These are phyloP conservation scores for Paraconiothyrium brasiliense DNA, from an alignment of 2,329 filamentous ascomycete species.

Conservation along the genomic window DNA sequence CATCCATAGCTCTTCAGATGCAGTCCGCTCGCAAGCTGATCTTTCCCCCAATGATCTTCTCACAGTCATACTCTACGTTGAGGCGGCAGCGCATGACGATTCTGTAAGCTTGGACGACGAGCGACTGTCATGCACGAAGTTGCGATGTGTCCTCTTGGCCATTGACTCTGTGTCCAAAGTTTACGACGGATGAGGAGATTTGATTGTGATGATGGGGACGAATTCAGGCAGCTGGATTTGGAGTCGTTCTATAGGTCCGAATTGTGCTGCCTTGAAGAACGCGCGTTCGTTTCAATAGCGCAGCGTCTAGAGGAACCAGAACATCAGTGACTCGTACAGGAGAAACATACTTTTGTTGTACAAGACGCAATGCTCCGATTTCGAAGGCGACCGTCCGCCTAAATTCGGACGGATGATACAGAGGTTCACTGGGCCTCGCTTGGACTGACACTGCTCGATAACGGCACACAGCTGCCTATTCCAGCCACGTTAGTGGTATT, in stretches of 20 bases:
- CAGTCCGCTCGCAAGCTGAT: neutral
- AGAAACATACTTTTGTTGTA: slow-evolving; percentile 32
- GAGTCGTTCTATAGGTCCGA: slow-evolving; percentile 33
- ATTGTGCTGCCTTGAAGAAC: slow-evolving; percentile 43
- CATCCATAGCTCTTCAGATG: neutral
- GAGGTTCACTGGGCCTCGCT: neutral
- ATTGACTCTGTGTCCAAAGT: neutral
- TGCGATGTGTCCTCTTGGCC: slow-evolving; percentile 6
- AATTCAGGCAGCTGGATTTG: slow-evolving; percentile 35
- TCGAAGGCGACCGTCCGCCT: neutral
- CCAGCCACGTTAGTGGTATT: slow-evolving; percentile 1
- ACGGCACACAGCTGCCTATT: slow-evolving; percentile 18
- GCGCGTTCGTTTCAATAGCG: slow-evolving; percentile 18
- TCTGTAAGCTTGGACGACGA: neutral
- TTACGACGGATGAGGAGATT: neutral
- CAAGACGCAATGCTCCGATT: slow-evolving; percentile 8
- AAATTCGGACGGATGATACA: neutral
- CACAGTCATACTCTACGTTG: slow-evolving; percentile 8
- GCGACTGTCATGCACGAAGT: neutral
- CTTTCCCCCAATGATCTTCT: neutral
- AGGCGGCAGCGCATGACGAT: neutral
- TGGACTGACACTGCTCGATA: neutral
- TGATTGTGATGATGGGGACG: neutral
- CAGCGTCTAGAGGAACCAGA: slow-evolving; percentile 10
- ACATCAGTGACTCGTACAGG: slow-evolving; percentile 24